phyloP scores from a whole-genome alignment of 441 rosid genomes.

The Populus hybrid region DNA sequence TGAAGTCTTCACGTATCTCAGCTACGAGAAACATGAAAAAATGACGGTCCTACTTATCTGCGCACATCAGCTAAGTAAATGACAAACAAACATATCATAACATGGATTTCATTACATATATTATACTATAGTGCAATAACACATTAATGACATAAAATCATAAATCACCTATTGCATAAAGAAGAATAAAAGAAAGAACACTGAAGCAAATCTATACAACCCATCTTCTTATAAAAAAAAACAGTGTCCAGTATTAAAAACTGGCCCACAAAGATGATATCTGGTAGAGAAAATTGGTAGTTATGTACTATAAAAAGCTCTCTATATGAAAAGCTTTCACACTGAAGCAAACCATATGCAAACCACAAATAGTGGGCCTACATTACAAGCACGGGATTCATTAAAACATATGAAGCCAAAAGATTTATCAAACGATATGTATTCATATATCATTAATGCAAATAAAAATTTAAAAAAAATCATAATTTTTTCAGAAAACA shows the following conservation, averaged over 20 bases:
- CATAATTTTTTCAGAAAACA: background rate
- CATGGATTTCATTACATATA: background rate
- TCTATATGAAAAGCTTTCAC: background rate
- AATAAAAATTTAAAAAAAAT: background rate
- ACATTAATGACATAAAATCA: background rate
- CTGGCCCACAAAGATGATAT: conserved; percentile 28
- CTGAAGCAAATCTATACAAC: background rate
- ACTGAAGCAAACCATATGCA: conserved; percentile 30
- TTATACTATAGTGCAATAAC: background rate
- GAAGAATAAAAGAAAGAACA: conserved; percentile 8
- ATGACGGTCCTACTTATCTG: background rate
- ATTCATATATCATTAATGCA: background rate
- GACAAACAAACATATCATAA: background rate
- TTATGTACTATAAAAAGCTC: conserved; percentile 20
- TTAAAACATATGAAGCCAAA: conserved; percentile 39
- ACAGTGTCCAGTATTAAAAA: conserved; percentile 16
- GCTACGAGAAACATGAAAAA: background rate
- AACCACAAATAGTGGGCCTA: conserved; percentile 30
- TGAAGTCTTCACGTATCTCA: background rate
- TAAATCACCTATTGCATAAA: conserved; percentile 10
- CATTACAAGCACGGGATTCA: conserved; percentile 20
- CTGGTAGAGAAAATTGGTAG: conserved; percentile 23
- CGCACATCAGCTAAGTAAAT: background rate
- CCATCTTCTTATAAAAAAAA: conserved; percentile 5
- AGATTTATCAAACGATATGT: conserved; percentile 15